Evolutionary conservation across 2,329 filamentous ascomycete species (phyloP).

Genomic region (Beauveria australis): DNA sequence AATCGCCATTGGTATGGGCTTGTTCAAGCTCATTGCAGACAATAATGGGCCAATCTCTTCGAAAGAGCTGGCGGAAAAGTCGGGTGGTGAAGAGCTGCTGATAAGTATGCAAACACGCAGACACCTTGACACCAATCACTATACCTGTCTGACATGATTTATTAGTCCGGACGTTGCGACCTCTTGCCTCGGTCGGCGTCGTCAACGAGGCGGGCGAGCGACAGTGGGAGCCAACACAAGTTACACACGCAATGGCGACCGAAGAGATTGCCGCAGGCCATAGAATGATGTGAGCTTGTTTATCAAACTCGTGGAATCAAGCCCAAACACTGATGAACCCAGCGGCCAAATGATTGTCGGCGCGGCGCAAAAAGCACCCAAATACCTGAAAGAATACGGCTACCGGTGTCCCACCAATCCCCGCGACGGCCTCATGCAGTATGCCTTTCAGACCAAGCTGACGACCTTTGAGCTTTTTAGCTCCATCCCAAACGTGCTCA

Average conservation of each 20-base stretch:
- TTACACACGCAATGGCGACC: slow-evolving; percentile 8
- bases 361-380: slow-evolving; percentile 2
- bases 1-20: slow-evolving; percentile 2
- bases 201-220: slow-evolving; percentile 1
- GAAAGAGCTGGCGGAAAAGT: slow-evolving; percentile 1
- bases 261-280: slow-evolving; percentile 1
- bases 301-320: too few species aligned
- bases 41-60: slow-evolving; percentile 1
- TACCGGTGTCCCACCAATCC: not conserved
- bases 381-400: not conserved
- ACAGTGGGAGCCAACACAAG: not conserved
- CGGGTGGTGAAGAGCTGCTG: not conserved
- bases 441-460: slow-evolving; percentile 1
- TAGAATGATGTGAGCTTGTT: not conserved
- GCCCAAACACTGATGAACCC: not conserved
- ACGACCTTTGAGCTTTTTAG: not conserved
- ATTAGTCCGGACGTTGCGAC: not conserved
- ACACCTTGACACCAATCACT: not conserved
- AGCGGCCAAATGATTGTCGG: slow-evolving; percentile 8
- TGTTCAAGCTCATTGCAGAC: slow-evolving; percentile 4
- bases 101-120: not conserved
- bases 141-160: not conserved
- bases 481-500: not conserved
- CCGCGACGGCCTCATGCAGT: not conserved
- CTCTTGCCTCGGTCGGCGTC: not conserved